Evolutionary conservation across 2,329 filamentous ascomycete species (phyloP).

Genomic region (Ascochyta koolunga): DNA sequence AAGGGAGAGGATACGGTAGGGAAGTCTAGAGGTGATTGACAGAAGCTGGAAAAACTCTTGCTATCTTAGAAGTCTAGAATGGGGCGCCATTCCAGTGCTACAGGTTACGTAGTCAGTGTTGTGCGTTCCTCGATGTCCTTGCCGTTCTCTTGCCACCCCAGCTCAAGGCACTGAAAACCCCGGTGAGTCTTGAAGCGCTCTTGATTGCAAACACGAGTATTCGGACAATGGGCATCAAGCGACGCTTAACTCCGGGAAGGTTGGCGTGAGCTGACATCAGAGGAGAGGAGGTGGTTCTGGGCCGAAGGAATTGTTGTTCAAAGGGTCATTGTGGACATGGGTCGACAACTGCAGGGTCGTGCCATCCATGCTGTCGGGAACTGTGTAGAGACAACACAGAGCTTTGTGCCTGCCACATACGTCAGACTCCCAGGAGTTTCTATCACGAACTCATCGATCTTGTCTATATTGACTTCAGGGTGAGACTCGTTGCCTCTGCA

Average conservation of each 20-base stretch:
- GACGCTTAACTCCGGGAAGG: background rate
- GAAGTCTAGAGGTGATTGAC: too few species aligned
- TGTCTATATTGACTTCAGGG: background rate
- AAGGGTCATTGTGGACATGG: background rate
- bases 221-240: background rate
- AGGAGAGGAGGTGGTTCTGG: background rate
- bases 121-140: background rate
- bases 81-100: constrained; percentile 1
- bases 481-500: background rate
- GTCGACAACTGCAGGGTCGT: constrained; percentile 6
- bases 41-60: too few species aligned
- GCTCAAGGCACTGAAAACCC: background rate
- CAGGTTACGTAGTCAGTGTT: background rate
- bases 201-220: background rate
- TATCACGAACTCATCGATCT: background rate
- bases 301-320: background rate
- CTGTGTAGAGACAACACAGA: background rate
- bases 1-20: background rate
- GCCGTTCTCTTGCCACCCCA: background rate
- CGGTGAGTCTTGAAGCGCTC: background rate
- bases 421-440: background rate
- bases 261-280: constrained; percentile 4
- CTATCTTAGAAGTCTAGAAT: background rate
- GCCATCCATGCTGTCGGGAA: constrained; percentile 1
- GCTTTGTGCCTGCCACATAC: constrained; percentile 1